phyloP scores from a whole-genome alignment of 192 early-diverging fungal species.

The Mortierella alpina region DNA sequence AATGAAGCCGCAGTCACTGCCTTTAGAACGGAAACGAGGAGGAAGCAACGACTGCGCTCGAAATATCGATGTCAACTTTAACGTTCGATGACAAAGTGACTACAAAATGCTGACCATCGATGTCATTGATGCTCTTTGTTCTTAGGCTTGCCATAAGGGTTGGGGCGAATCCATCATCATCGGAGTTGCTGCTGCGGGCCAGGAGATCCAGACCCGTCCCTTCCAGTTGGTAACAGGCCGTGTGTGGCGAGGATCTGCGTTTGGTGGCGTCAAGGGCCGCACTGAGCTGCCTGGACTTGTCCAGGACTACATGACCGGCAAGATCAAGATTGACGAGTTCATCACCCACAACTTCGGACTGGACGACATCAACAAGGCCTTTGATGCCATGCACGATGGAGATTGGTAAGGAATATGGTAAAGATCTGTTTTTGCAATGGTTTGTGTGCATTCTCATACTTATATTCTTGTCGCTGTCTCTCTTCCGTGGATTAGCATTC shows the following conservation, averaged over 20 bases:
- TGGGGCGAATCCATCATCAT: conserved; percentile 93
- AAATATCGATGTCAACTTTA: no score
- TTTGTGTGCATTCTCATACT: not conserved
- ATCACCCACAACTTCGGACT: conserved; percentile 86
- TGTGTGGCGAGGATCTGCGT: conserved; percentile 95
- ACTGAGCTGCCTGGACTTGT: conserved; percentile 90
- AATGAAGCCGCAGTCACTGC: no score
- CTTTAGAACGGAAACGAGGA: no score
- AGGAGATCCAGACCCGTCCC: conserved; percentile 93
- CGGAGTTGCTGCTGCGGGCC: conserved; percentile 92
- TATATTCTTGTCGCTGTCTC: not conserved
- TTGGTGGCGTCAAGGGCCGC: conserved; percentile 97
- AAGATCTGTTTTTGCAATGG: not conserved
- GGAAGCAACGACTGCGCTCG: no score
- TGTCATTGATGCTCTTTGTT: not conserved
- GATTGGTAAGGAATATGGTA: conserved; percentile 58
- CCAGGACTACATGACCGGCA: conserved; percentile 83
- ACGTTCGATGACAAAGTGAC: not conserved
- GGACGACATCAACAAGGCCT: conserved; percentile 91
- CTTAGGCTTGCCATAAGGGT: conserved; percentile 79
- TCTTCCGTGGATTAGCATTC: conserved; percentile 33
- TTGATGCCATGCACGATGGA: conserved; percentile 89
- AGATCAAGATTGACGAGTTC: conserved; percentile 93
- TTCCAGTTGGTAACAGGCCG: conserved; percentile 98
- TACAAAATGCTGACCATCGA: not conserved